Evolutionary conservation across 2,329 filamentous ascomycete species (phyloP).

Genomic region (Fusarium dlaminii): DNA sequence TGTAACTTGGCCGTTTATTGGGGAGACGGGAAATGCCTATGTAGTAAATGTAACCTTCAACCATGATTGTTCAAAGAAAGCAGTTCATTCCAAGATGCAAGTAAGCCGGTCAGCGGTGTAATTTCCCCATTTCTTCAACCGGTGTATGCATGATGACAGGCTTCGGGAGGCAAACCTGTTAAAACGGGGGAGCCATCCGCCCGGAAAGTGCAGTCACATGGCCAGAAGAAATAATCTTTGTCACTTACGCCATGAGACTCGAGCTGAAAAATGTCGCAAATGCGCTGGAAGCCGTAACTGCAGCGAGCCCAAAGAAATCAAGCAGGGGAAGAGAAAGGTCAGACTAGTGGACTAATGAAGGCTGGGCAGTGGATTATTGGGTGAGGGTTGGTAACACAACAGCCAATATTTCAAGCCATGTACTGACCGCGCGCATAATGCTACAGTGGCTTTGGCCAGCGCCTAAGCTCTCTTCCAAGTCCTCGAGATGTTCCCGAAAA

Average conservation of each 20-base stretch:
- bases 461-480: fast-evolving
- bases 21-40: fast-evolving
- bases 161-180: background rate
- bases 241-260: background rate
- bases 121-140: fast-evolving
- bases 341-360: background rate
- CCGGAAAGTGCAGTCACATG: fast-evolving
- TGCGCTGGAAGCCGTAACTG: fast-evolving
- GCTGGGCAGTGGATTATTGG: background rate
- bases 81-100: background rate
- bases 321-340: background rate
- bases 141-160: background rate
- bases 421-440: background rate
- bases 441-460: fast-evolving
- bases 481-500: too few species aligned
- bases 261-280: fast-evolving
- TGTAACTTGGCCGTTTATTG: background rate
- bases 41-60: background rate
- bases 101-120: background rate
- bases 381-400: fast-evolving
- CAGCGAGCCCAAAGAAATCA: background rate
- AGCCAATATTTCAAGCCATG: background rate
- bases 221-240: background rate
- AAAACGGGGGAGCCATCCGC: fast-evolving
- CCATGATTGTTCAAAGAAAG: background rate